Evolutionary conservation across 345 rosid genomes (phyloP), one percentile per base, ranked within the genome.

Genomic region (Cardamine chenopodiifolia): DNA sequence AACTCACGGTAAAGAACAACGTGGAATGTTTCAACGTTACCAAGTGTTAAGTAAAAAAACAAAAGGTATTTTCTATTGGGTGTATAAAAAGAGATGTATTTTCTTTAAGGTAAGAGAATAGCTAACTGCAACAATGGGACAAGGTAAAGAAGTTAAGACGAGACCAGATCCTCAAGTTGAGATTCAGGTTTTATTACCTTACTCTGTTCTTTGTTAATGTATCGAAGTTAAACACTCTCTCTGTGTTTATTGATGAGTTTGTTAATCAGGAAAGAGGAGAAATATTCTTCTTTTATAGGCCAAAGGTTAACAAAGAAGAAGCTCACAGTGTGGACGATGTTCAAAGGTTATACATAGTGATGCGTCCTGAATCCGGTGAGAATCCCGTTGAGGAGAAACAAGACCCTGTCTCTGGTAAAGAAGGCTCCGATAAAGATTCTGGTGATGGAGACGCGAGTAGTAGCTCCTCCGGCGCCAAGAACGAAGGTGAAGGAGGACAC

Each of bases 221-320:
- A 22, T 39, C 13, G 1, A 2, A 35, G 31, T 60, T 57, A 4
- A 53, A 44, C 44, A 7, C 4, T 49, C 14, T 31, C 68, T 49
- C 54, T 66, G 66, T 5, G 8, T 66, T 47, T 66, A 35, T 55
- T 66, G 34, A 26, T 20, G 23, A 17, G 22, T 49, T 22, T 42
- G 34, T 19, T 17, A 14, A 29, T n/a, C 47, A 91, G 89, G 94
- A 90, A 78, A 79, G 86, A 60, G 96, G 90, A 61, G 91, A 90
- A 39, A 90, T 89, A 80, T 89, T 80, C 80, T 90, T 93, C 86
- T 93, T 93, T 76, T 93, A 86, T 64, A 81, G 93, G 71, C 93
- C 92, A 37, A 90, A 86, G 79, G 86, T 87, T 7, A 85, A 82
- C 76, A 90, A 79, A 82, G 81, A 90, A 71, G 87, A 83, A 75